A percentile compares a stretch with the other conserved stretches of the same genome.
Evolutionary conservation across 169 alveolate genomes (phyloP).

Genomic region (Plasmodium knowlesi): DNA sequence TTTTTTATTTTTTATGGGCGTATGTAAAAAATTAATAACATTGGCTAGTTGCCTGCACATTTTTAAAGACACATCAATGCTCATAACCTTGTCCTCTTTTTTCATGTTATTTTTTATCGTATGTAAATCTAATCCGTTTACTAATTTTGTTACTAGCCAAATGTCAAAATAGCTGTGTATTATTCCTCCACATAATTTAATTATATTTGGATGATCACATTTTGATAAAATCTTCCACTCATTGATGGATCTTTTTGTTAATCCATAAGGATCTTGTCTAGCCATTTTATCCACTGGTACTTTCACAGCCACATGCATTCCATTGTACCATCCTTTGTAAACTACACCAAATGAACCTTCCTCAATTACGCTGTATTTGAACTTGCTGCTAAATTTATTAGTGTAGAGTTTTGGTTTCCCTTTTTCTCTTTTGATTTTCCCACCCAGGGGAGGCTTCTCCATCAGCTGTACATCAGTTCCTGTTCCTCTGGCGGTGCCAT

Average conservation of each 20-base stretch:
- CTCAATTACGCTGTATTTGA: slow-evolving; percentile 78
- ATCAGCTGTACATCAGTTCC: not conserved
- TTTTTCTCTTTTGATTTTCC: slow-evolving; percentile 9
- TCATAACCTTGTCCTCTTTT: slow-evolving; percentile 61
- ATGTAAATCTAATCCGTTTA: slow-evolving; percentile 89
- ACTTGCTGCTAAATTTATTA: slow-evolving; percentile 1
- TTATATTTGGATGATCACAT: slow-evolving; percentile 85
- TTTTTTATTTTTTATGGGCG: slow-evolving; percentile 82
- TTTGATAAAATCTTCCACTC: slow-evolving; percentile 91
- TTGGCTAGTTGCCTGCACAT: slow-evolving; percentile 91
- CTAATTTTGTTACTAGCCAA: slow-evolving; percentile 90
- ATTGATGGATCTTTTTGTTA: slow-evolving; percentile 87
- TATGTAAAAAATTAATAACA: slow-evolving; percentile 87
- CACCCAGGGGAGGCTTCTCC: not conserved
- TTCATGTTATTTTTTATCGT: slow-evolving; percentile 85
- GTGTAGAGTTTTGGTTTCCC: not conserved
- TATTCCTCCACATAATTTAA: slow-evolving; percentile 89
- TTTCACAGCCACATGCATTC: slow-evolving; percentile 86
- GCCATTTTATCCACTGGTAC: slow-evolving; percentile 89
- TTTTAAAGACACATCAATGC: slow-evolving; percentile 76
- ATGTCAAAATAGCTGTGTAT: slow-evolving; percentile 90
- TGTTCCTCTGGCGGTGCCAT: not conserved
- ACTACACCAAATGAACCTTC: slow-evolving; percentile 90
- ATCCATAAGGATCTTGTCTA: slow-evolving; percentile 89
- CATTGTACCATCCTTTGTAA: slow-evolving; percentile 83